Base-by-base conservation (phyloP, 371 early-diverging fungal genomes). In the Amoeboaphelidium protococcarum region DNA sequence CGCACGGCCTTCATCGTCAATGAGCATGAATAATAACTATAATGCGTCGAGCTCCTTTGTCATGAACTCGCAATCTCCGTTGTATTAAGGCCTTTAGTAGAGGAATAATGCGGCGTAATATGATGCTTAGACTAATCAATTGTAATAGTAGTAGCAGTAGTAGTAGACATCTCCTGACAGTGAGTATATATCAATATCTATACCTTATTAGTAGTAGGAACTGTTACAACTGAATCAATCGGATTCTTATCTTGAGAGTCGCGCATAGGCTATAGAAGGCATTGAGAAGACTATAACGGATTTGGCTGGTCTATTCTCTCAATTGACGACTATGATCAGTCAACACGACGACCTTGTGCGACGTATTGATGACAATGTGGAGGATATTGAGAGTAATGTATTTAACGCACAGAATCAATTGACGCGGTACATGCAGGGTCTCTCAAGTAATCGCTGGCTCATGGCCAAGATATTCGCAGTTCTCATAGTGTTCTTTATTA, bases 271-370 rank as follows among this genome's bases (percentile, higher is more conserved):
- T 1, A 90, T 95, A 47, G 82, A 82, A 52, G 75, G 80, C 16
- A 91, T 95, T 47, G 96, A 95, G 51, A 76, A 82, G 12, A 95
- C 96, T 1, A 86, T 95, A 48, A 80, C 86, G 0, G 96, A 95
- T 57, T 69, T 95, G n/a, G 96, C 94, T 13, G 44, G 46, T 6
- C 6, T 26, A 22, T 40, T 46, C 24, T n/a, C 4, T 10, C 44
- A 52, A 41, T 16, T 49, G 25, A 46, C 44, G 4, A 19, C 22
- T 22, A 43, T 2, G 16, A 31, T 37, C 1, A 3, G n/a, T 43
- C 26, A 19, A n/a, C 31, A 43, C 42, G 42, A 43, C 24, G 40
- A 24, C 4, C n/a, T 37, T 20, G 1, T 25, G 19, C 3, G 16
- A 2, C 31, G 48, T 51, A 95, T 95, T 49, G 96, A 95, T 58